Evolutionary conservation across 2,329 filamentous ascomycete genomes (phyloP).

Genomic region (Colletotrichum lini): DNA sequence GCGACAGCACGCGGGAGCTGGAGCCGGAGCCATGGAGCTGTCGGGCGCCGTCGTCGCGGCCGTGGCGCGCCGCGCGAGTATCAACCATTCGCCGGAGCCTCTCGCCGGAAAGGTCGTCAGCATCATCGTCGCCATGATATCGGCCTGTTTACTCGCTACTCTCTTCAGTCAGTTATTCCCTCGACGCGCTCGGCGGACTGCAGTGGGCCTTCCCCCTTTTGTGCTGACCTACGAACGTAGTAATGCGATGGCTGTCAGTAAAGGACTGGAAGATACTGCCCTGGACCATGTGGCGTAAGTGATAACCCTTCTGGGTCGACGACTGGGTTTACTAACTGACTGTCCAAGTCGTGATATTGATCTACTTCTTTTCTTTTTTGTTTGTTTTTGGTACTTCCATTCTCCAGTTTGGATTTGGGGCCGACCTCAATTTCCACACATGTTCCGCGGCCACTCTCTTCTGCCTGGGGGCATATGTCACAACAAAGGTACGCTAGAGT

Average conservation of each 20-base stretch:
- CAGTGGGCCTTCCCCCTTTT: background rate
- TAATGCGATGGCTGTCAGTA: conserved; percentile 19
- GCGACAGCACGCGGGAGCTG: conserved; percentile 23
- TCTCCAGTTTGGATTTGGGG: conserved; percentile 32
- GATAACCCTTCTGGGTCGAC: no score
- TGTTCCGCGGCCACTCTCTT: conserved; percentile 34
- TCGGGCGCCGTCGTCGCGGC: background rate
- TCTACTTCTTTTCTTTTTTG: conserved; percentile 33
- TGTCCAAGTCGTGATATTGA: conserved; percentile 13
- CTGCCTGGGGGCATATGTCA: conserved; percentile 31
- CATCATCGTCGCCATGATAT: conserved; percentile 34
- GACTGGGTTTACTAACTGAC: conserved; percentile 6
- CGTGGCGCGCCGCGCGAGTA: conserved; percentile 18
- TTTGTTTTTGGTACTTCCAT: conserved; percentile 38
- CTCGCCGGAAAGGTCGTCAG: conserved; percentile 34
- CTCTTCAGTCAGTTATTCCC: conserved; percentile 27
- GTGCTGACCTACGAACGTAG: background rate
- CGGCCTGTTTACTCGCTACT: conserved; percentile 22
- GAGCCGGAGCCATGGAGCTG: conserved; percentile 15
- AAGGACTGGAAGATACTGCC: conserved; percentile 34
- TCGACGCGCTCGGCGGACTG: background rate
- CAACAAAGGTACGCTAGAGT: conserved; percentile 26
- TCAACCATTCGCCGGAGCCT: conserved; percentile 30
- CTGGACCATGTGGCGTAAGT: conserved; percentile 38
- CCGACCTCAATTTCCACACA: conserved; percentile 29